These are phyloP conservation scores for Ramicandelaber brevisporus DNA, from an alignment of 192 early-diverging fungal species.

Conservation along the genomic window DNA sequence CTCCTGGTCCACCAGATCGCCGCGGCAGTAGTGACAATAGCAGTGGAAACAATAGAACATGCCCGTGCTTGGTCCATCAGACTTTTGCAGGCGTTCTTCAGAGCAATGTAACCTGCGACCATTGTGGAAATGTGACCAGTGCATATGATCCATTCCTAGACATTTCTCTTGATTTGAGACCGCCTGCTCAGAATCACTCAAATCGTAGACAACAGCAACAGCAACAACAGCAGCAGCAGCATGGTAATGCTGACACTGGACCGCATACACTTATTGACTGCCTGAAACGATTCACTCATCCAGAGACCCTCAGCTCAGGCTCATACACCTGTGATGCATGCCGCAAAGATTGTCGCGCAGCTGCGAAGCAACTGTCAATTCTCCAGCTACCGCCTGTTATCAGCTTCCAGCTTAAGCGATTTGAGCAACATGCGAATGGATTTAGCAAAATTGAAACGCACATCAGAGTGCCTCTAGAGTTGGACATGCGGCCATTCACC, in stretches of 20 bases:
- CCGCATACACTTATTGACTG: slow-evolving; percentile 13
- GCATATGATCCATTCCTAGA: slow-evolving; percentile 77
- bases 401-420: slow-evolving; percentile 83
- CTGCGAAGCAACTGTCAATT: slow-evolving; percentile 71
- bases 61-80: slow-evolving; percentile 70
- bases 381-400: slow-evolving; percentile 69
- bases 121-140: slow-evolving; percentile 51
- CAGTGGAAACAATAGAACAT: slow-evolving; percentile 13
- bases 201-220: neutral
- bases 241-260: neutral
- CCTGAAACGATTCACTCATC: slow-evolving; percentile 37
- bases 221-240: neutral
- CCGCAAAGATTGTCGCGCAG: slow-evolving; percentile 25
- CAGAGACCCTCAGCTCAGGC: slow-evolving; percentile 43
- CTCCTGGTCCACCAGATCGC: neutral
- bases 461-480: slow-evolving; percentile 52
- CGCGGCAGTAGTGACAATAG: slow-evolving; percentile 1
- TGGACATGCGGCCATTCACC: slow-evolving; percentile 86
- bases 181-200: slow-evolving; percentile 1
- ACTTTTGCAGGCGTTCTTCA: slow-evolving; percentile 76
- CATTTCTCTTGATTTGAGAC: slow-evolving; percentile 61
- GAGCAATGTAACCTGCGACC: slow-evolving; percentile 65
- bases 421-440: slow-evolving; percentile 40
- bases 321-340: slow-evolving; percentile 47
- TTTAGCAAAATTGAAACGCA: slow-evolving; percentile 64